Conservation (phyloP, 768 basidiomycete genomes). For the Zangia roseola region DNA sequence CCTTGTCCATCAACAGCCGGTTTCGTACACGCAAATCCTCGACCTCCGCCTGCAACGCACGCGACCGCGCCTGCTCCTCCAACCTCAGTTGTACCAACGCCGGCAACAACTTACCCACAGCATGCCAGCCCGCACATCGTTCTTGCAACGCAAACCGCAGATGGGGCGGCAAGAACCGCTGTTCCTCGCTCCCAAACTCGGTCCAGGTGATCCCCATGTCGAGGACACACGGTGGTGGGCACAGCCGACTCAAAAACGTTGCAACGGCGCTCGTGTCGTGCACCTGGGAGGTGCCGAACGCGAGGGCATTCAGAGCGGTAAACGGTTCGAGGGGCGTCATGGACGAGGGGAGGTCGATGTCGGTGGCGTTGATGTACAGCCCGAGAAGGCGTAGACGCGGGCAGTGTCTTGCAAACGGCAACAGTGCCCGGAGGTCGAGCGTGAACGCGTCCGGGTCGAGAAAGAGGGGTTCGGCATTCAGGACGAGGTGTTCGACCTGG, state of each 20-base stretch:
- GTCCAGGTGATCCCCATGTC: constrained; percentile 52
- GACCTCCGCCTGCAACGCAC: constrained; percentile 42
- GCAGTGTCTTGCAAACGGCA: constrained; percentile 42
- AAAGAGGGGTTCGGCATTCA: constrained; percentile 48
- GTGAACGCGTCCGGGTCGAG: constrained; percentile 10
- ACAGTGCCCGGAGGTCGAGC: constrained; percentile 39
- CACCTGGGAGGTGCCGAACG: constrained; percentile 52
- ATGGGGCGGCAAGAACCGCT: constrained; percentile 8
- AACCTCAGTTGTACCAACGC: constrained; percentile 41
- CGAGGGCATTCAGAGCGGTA: constrained; percentile 27
- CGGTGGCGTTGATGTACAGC: constrained; percentile 37
- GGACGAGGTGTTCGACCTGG: constrained; percentile 39
- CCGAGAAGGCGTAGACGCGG: constrained; percentile 36
- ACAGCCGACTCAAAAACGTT: constrained; percentile 52
- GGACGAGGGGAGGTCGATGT: constrained; percentile 14
- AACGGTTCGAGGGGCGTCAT: constrained; percentile 18
- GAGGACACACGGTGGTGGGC: constrained; percentile 42
- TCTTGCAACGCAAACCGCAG: constrained; percentile 7
- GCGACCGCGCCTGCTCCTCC: constrained; percentile 42
- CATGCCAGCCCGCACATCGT: constrained; percentile 41
- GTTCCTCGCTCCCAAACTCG: constrained; percentile 15
- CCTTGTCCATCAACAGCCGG: constrained; percentile 40
- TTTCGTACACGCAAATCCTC: constrained; percentile 50
- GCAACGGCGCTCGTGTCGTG: constrained; percentile 43
- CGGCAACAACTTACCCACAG: constrained; percentile 42